Evolutionary conservation across 2,329 filamentous ascomycete genomes (phyloP), one percentile per base, ranked within the genome.

Genomic region (Chalaropsis thielavioides): DNA sequence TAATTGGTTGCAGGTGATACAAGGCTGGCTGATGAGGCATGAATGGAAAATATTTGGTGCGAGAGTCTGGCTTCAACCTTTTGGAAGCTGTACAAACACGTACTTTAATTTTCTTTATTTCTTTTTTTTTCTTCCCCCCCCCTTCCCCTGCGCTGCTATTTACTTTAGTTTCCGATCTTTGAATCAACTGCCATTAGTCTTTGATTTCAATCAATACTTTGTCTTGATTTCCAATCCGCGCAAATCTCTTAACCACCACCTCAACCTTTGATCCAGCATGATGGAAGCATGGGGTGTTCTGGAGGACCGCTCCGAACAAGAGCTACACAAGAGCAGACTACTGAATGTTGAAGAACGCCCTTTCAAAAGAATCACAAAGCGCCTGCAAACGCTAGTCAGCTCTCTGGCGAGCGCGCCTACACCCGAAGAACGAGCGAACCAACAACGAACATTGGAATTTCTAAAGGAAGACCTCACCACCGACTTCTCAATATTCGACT

Each of bases 291-390:
- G 86, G 78, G 80, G 82, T 56, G 78, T 92, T 60, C 79, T 95
- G 61, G 86, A 90, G 64, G 87, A 88, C 69, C 80, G 82, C 68
- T 87, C 90, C 69, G 88, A 91, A 76, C 87, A 90, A 74, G 86
- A 90, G 68, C 85, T 96, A 44, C 92, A 96, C 78, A 92, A 92
- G 72, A 82, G 83, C 38, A 89, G 92, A 51, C 87, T 96, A 3
- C 82, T 96, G 44, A 89, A 89, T 68, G 87, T 96, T 68, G 92
- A 97, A 78, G 90, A 95, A 72, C 91, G 91, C 66, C 90, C 91
- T 0, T 96, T 95, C 78, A 90, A 90, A 74, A 87, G 92, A 67
- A 85, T 96, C 67, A 89, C 89, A 24, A 91, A 91, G 75, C 87
- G 89, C 40, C 83, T 97, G 8, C 65, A 63, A 76, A 75, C 64